These are phyloP conservation scores for Ogataea ramenticola DNA, from an alignment of 805 yeast species.

Conservation along the genomic window DNA sequence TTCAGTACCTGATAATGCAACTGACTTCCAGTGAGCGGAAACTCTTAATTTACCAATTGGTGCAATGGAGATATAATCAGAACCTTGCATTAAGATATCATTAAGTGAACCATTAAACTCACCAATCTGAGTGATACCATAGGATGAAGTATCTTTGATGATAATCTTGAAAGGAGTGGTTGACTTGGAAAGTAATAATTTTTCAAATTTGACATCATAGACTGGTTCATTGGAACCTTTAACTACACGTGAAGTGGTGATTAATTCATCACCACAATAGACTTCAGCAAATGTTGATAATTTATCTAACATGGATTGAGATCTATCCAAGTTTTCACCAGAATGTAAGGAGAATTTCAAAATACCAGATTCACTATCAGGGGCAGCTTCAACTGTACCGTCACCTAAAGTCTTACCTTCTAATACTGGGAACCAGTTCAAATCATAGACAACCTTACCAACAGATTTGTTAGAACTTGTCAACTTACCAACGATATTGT, in stretches of 20 bases:
- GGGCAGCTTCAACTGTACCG: conserved; percentile 40
- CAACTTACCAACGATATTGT: conserved; percentile 36
- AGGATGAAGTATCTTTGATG: conserved; percentile 53
- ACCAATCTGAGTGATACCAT: conserved; percentile 43
- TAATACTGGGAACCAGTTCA: conserved; percentile 41
- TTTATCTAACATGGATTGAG: conserved; percentile 42
- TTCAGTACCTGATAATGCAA: conserved; percentile 45
- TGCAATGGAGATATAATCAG: conserved; percentile 39
- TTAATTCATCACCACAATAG: conserved; percentile 46
- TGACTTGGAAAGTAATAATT: conserved; percentile 54
- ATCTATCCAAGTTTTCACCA: conserved; percentile 49
- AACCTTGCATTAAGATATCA: conserved; percentile 48
- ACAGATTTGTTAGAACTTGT: conserved; percentile 45
- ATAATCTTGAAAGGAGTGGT: conserved; percentile 46
- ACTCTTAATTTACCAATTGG: conserved; percentile 52
- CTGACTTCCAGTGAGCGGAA: conserved; percentile 64
- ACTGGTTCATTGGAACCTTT: conserved; percentile 67
- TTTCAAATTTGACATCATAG: conserved; percentile 59
- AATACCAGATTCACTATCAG: conserved; percentile 68
- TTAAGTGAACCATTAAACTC: conserved; percentile 44
- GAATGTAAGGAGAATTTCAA: conserved; percentile 55
- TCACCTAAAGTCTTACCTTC: conserved; percentile 38
- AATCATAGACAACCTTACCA: conserved; percentile 55
- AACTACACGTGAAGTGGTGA: conserved; percentile 52
- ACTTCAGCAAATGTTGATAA: conserved; percentile 66